phyloP scores from a whole-genome alignment of 352 stramenopile genomes.

The Elongisporangium senticosum region DNA sequence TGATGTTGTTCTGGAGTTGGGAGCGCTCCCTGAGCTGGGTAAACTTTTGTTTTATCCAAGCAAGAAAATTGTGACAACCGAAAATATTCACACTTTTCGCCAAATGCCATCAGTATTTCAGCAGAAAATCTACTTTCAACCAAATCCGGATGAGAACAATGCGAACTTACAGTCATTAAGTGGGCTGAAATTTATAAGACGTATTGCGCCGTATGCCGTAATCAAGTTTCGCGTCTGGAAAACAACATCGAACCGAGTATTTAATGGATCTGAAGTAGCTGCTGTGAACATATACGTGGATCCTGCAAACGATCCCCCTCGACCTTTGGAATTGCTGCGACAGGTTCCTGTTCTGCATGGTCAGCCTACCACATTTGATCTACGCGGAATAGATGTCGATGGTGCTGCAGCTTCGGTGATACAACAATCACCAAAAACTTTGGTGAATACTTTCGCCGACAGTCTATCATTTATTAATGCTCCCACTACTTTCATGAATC shows the following conservation, averaged over 20 bases:
- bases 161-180: slow-evolving; percentile 34
- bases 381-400: slow-evolving; percentile 38
- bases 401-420: slow-evolving; percentile 3
- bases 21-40: slow-evolving; percentile 37
- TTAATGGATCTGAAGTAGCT: slow-evolving; percentile 18
- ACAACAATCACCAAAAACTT: background rate
- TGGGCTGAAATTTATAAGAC: slow-evolving; percentile 27
- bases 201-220: slow-evolving; percentile 25
- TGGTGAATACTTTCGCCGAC: slow-evolving; percentile 5
- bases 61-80: slow-evolving; percentile 26
- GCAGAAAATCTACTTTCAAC: slow-evolving; percentile 42
- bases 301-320: slow-evolving; percentile 38
- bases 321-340: slow-evolving; percentile 10
- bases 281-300: slow-evolving; percentile 55
- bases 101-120: slow-evolving; percentile 40
- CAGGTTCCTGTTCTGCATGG: slow-evolving; percentile 15
- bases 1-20: slow-evolving; percentile 48
- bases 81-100: slow-evolving; percentile 37
- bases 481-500: background rate
- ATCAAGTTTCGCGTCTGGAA: slow-evolving; percentile 28
- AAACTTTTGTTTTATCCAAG: slow-evolving; percentile 47
- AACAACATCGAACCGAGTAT: slow-evolving; percentile 12
- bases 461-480: background rate
- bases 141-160: slow-evolving; percentile 39
- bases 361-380: slow-evolving; percentile 21